Evolutionary conservation across 2,329 filamentous ascomycete genomes (phyloP).

Genomic region (Cladophialophora psammophila): DNA sequence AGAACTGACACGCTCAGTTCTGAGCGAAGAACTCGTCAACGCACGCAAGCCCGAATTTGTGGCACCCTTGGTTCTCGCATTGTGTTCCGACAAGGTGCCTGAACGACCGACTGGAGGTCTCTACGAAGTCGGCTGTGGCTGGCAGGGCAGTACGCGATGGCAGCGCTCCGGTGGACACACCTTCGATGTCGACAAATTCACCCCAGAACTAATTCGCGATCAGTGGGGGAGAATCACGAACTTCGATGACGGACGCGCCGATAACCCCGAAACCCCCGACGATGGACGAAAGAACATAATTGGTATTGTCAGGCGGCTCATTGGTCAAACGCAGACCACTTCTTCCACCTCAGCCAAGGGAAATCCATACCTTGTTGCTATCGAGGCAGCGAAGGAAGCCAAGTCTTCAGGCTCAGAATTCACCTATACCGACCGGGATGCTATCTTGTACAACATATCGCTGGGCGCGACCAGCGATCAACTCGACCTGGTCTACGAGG

Average conservation of each 20-base stretch:
- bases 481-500: too few relatives aligned
- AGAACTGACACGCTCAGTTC: slow-evolving; percentile 88
- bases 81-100: slow-evolving; percentile 86
- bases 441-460: too few relatives aligned
- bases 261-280: slow-evolving; percentile 80
- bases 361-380: slow-evolving; percentile 45
- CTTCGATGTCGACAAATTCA: slow-evolving; percentile 86
- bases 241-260: slow-evolving; percentile 86
- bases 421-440: too few relatives aligned
- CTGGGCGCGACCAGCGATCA: too few relatives aligned
- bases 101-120: slow-evolving; percentile 82
- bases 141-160: slow-evolving; percentile 92
- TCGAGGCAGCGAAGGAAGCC: too few relatives aligned
- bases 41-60: slow-evolving; percentile 99
- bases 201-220: slow-evolving; percentile 81
- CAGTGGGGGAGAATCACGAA: slow-evolving; percentile 79
- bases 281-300: slow-evolving; percentile 80
- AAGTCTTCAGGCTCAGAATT: too few relatives aligned
- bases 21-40: slow-evolving; percentile 98
- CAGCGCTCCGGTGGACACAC: slow-evolving; percentile 87
- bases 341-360: too few relatives aligned
- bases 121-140: slow-evolving; percentile 94
- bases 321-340: too few relatives aligned
- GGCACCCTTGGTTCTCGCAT: slow-evolving; percentile 86
- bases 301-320: too few relatives aligned